These are phyloP conservation scores for Mortierella sp. DNA, from an alignment of 371 early-diverging fungal species.

Conservation along the genomic window DNA sequence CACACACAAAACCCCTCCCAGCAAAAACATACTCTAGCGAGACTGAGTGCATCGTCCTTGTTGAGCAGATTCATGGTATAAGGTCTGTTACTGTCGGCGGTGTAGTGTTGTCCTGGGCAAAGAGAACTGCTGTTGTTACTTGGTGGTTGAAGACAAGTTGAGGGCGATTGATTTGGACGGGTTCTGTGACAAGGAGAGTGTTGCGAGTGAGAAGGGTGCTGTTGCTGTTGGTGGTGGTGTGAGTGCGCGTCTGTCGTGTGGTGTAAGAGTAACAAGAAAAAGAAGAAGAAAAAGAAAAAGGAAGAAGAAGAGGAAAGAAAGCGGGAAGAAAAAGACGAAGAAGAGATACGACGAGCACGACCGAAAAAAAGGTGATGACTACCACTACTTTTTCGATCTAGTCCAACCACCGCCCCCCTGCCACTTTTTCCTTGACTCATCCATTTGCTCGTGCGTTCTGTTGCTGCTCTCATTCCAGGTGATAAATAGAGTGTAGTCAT, in stretches of 20 bases:
- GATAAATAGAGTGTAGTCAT: not conserved
- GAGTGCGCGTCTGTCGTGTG: conserved; percentile 1
- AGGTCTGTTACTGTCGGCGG: not conserved
- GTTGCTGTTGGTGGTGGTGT: not conserved
- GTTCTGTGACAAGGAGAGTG: not conserved
- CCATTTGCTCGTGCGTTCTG: not conserved
- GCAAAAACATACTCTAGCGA: conserved; percentile 34
- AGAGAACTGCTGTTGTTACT: not conserved
- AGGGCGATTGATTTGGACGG: not conserved
- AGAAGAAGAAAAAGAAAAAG: not conserved
- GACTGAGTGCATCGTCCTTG: conserved; percentile 46
- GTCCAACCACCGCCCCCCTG: not conserved
- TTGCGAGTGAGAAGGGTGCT: too few species aligned
- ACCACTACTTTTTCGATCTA: not conserved
- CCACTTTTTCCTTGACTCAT: not conserved
- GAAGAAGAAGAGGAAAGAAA: too few species aligned
- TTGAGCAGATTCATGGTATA: conserved; percentile 65
- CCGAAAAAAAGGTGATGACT: conserved; percentile 6
- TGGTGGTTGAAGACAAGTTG: not conserved
- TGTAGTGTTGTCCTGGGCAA: not conserved
- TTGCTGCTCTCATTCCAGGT: not conserved
- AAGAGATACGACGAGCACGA: not conserved
- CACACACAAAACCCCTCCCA: not conserved
- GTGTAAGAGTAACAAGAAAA: not conserved
- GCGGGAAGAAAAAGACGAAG: not conserved